A percentile compares a stretch with the other conserved stretches of the same genome.
Conservation (phyloP, 805 yeast genomes). For the Torulaspora gathmanii region DNA sequence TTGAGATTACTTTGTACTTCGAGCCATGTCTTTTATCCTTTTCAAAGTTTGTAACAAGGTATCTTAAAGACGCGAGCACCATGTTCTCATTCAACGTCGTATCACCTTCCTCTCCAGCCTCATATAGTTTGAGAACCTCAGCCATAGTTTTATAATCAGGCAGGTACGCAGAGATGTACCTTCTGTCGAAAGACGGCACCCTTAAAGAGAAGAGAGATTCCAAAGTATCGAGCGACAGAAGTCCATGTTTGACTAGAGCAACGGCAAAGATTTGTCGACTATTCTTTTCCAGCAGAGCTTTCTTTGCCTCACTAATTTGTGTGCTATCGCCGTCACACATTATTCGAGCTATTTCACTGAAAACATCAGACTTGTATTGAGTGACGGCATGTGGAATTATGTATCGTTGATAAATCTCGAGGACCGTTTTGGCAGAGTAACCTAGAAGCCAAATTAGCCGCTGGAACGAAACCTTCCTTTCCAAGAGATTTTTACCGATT, state of each 20-base stretch:
- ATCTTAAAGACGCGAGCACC: constrained; percentile 29
- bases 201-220: constrained; percentile 31
- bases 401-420: constrained; percentile 63
- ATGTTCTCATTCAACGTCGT: constrained; percentile 23
- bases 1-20: constrained; percentile 24
- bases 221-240: constrained; percentile 31
- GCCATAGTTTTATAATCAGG: constrained; percentile 35
- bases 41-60: constrained; percentile 28
- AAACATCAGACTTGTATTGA: constrained; percentile 56
- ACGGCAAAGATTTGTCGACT: constrained; percentile 36
- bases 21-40: constrained; percentile 29
- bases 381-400: constrained; percentile 75
- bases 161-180: constrained; percentile 25
- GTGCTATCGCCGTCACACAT: constrained; percentile 25
- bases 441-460: constrained; percentile 63
- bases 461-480: constrained; percentile 50
- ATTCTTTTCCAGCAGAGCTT: constrained; percentile 25
- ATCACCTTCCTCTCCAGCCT: constrained; percentile 11
- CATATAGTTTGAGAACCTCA: constrained; percentile 31
- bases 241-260: constrained; percentile 32
- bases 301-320: constrained; percentile 21
- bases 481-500: constrained; percentile 50
- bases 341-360: constrained; percentile 37
- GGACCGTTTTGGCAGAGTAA: constrained; percentile 55
- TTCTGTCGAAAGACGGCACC: constrained; percentile 30